Evolutionary conservation across 2,329 filamentous ascomycete genomes (phyloP).

Genomic region (Metarhizium album): DNA sequence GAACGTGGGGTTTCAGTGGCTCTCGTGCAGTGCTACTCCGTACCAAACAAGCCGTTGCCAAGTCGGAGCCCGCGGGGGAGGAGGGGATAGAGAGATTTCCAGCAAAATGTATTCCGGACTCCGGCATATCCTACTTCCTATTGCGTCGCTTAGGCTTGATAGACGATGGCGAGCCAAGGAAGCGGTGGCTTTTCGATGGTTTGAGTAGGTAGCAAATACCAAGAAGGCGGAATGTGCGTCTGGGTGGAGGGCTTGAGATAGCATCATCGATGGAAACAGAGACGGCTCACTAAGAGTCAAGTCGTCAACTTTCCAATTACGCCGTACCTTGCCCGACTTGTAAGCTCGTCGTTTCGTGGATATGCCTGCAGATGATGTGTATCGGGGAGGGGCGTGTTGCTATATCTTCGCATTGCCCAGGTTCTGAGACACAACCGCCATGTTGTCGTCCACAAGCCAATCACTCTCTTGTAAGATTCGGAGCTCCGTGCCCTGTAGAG

Average conservation of each 20-base stretch:
- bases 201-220: too few relatives aligned
- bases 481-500: not conserved
- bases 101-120: too few relatives aligned
- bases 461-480: not conserved
- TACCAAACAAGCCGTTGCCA: too few relatives aligned
- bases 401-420: not conserved
- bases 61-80: too few relatives aligned
- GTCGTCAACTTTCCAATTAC: not conserved
- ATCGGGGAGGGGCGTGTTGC: not conserved
- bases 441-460: not conserved
- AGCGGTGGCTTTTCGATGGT: too few relatives aligned
- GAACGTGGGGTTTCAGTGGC: slow-evolving; percentile 21
- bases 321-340: not conserved
- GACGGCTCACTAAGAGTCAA: not conserved
- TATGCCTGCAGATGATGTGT: not conserved
- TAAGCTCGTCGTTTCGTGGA: not conserved
- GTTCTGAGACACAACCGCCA: not conserved
- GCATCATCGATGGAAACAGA: not conserved
- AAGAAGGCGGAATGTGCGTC: not conserved
- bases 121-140: too few relatives aligned
- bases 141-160: too few relatives aligned
- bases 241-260: not conserved
- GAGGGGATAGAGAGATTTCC: too few relatives aligned
- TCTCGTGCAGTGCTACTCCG: not conserved
- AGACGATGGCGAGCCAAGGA: too few relatives aligned